Percentiles rank a stretch among this genome's conserved stretches.
Conservation (phyloP, 176 grass and related monocot genomes). For the Dendrocalamus sinicus region DNA sequence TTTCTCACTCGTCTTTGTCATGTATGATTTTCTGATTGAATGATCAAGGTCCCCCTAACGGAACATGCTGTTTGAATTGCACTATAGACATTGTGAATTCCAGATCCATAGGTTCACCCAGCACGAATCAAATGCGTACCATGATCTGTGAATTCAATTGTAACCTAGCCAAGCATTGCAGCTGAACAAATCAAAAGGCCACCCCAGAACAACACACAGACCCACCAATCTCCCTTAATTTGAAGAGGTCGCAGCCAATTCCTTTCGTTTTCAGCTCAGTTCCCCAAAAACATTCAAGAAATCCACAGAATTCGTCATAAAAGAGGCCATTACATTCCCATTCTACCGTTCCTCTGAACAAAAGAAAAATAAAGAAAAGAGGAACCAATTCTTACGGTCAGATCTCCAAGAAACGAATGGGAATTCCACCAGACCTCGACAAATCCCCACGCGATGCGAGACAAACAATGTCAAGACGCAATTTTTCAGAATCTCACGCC, state of each 20-base stretch:
- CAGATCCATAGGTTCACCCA: neutral
- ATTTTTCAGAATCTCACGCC: neutral
- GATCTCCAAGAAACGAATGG: neutral
- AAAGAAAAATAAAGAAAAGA: neutral
- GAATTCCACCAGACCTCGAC: neutral
- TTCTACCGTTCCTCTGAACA: neutral
- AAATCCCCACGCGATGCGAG: neutral
- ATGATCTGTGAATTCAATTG: neutral
- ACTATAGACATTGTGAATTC: neutral
- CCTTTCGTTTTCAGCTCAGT: neutral
- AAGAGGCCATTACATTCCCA: neutral
- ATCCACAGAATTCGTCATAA: neutral
- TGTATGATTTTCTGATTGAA: neutral
- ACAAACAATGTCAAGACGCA: neutral
- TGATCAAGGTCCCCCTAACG: neutral
- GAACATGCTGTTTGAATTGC: neutral
- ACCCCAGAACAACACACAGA: too few relatives aligned
- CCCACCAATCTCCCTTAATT: neutral
- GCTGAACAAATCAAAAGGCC: neutral
- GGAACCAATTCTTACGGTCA: neutral
- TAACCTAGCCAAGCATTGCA: neutral
- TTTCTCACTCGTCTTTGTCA: neutral
- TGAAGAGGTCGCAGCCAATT: constrained; percentile 22
- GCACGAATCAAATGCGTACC: neutral
- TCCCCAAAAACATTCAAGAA: neutral